These are phyloP conservation scores for Microthyrium microscopicum DNA, from an alignment of 2,329 filamentous ascomycete species.

Conservation along the genomic window DNA sequence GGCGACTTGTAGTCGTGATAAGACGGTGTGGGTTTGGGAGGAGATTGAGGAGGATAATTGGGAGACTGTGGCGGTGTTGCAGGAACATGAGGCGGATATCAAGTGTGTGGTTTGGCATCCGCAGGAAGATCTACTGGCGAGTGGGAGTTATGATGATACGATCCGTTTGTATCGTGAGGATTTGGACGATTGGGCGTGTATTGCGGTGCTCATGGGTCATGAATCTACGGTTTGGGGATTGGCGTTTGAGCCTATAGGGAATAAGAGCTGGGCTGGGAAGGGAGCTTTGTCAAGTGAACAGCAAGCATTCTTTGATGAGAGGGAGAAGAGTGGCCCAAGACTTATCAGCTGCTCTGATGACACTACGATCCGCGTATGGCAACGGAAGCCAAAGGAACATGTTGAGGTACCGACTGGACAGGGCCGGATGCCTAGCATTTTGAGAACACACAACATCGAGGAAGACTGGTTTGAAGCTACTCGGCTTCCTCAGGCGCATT, in stretches of 20 bases:
- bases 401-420: slow-evolving; percentile 26
- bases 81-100: slow-evolving; percentile 89
- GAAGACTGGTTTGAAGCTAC: slow-evolving; percentile 75
- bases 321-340: slow-evolving; percentile 34
- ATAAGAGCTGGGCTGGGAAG: slow-evolving; percentile 14
- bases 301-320: slow-evolving; percentile 18
- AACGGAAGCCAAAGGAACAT: slow-evolving; percentile 38
- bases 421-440: slow-evolving; percentile 70
- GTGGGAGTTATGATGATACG: slow-evolving; percentile 86
- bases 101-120: slow-evolving; percentile 91
- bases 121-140: slow-evolving; percentile 61
- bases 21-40: slow-evolving; percentile 97
- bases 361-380: slow-evolving; percentile 63
- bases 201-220: slow-evolving; percentile 66
- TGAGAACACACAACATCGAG: slow-evolving; percentile 52
- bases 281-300: slow-evolving; percentile 16
- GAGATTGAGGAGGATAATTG: slow-evolving; percentile 90
- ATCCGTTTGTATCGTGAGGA: slow-evolving; percentile 83
- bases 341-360: slow-evolving; percentile 80
- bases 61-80: slow-evolving; percentile 87
- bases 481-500: slow-evolving; percentile 58
- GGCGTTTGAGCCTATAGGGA: slow-evolving; percentile 40
- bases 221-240: slow-evolving; percentile 79
- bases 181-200: slow-evolving; percentile 84
- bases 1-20: slow-evolving; percentile 82